Base-by-base conservation (phyloP, 345 rosid species). In the Citrus glauca region DNA sequence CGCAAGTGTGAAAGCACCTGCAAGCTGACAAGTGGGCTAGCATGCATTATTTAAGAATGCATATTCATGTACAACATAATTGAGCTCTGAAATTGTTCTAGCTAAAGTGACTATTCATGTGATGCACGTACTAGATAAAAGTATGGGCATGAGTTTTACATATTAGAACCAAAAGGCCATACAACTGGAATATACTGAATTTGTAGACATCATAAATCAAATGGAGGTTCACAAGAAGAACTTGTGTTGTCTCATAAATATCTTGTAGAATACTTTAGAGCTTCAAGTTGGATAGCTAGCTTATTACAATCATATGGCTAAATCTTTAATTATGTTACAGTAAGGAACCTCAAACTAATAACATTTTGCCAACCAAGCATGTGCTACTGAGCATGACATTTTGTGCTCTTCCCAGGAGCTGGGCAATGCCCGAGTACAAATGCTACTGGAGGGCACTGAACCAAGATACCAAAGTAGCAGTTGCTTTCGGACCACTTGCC, bases 401-500 rank as follows among this genome's bases (percentile, higher is more conserved):
- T 45, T 45, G 50, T 45, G 50, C 50, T 2, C 17, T 45, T 64
- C 10, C 17, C 84, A 93, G 96, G 90, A 81, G 82, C 40, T 92
- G 98, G 99, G 82, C 73, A 22, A 88, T 69, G 89, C 82, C 92
- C 17, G 90, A 91, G 73, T 84, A 93, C 86, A 91, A 80, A 79
- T 95, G 98, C 81, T 87, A 90, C 83, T 93, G 99, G 99, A 92
- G 86, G 78, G 87, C 28, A 45, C 75, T 95, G 75, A 82, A 86
- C 56, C 99, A 94, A 0, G 93, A 95, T 56, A 75, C 85, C 13
- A 90, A 91, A 78, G 97, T 91, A 16, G 97, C 86, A 0, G 81
- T 86, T 5, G 90, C 89, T 0, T 95, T 95, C 13, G 99, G 98
- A 55, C 79, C 77, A 19, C 6, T 87, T 6, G 97, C 96, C 0